Percentiles rank a stretch among this genome's conserved stretches.
phyloP scores from a whole-genome alignment of 108 stramenopile species.

The Phaeodactylum tricornutum region DNA sequence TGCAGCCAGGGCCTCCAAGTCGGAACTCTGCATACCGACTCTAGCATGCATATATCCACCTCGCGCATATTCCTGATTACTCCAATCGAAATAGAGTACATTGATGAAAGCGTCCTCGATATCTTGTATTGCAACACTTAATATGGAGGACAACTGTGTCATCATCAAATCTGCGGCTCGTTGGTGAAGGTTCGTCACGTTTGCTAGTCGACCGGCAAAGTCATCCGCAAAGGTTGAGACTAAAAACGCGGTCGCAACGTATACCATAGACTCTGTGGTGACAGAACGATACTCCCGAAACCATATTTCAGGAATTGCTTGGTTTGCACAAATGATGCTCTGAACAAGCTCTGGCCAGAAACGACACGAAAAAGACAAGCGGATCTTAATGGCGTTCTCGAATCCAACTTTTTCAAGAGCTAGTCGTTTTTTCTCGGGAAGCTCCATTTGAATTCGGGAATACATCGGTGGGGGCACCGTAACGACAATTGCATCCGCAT shows the following conservation, averaged over 20 bases:
- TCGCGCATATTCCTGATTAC: slow-evolving; percentile 2
- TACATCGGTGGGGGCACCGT: slow-evolving; percentile 21
- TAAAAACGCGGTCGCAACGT: too few relatives aligned
- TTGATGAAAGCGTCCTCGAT: background rate
- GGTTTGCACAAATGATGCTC: too few relatives aligned
- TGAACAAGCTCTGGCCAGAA: too few relatives aligned
- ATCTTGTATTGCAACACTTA: slow-evolving; percentile 1
- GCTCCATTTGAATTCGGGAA: slow-evolving; percentile 3
- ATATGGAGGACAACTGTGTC: slow-evolving; percentile 15
- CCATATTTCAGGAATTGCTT: too few relatives aligned
- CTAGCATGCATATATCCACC: slow-evolving; percentile 32
- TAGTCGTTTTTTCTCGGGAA: slow-evolving; percentile 10
- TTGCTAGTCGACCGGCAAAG: too few relatives aligned
- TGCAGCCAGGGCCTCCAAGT: slow-evolving; percentile 17
- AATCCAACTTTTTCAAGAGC: slow-evolving; percentile 19
- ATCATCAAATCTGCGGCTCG: slow-evolving; percentile 6
- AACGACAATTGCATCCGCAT: slow-evolving; percentile 23
- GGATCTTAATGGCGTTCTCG: slow-evolving; percentile 22
- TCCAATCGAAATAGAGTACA: slow-evolving; percentile 17
- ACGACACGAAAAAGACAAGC: too few relatives aligned
- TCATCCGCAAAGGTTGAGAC: too few relatives aligned
- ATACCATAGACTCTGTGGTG: too few relatives aligned
- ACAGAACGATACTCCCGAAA: too few relatives aligned
- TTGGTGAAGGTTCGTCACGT: too few relatives aligned
- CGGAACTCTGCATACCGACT: slow-evolving; percentile 12